Base-by-base conservation (phyloP, 1,284 basidiomycete genomes). In the Microbotryum silenes-acaulis region DNA sequence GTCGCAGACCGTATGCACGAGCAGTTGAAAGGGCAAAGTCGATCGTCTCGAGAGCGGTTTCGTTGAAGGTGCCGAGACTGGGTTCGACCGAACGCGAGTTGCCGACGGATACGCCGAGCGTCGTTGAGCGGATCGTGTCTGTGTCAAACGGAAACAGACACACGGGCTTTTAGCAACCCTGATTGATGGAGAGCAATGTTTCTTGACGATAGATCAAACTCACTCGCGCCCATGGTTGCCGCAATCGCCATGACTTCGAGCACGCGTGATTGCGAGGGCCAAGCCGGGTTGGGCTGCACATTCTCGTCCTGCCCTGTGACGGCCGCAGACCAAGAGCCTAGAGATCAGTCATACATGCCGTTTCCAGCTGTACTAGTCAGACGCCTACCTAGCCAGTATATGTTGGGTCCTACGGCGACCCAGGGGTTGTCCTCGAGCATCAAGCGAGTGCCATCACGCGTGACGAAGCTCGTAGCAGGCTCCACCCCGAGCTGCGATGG, bases 31-130 rank as follows among this genome's bases (percentile, higher is more conserved):
- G 25, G 16, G 74, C 76, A 70, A 72, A 77, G 57, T 77, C 76
- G 48, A 77, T 72, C 0, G 72, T 67, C 31, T 74, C 68, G 6
- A 59, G 62, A 3, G 60, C 60, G 3, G 57, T 68, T 47, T 74
- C 68, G 58, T 77, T 77, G 63, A 73, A 72, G 5, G 61, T 65
- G 21, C 72, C 73, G 12, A 75, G 65, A 4, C 69, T 65, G 21
- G 75, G 74, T 57, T 74, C 71, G 60, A 77, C 64, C 21, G 74
- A 72, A 12, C 74, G 57, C 1, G 72, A 66, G 20, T 72, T 75
- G 4, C 76, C 76, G 48, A 74, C 65, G n/a, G 72, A 73, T 21
- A 75, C 68, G 23, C 76, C 76, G n/a, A 77, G 70, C 14, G 75
- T 76, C 27, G 72, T 72, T 6, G 71, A 70, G 12, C 76, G 72